A percentile compares a stretch with the other conserved stretches of the same genome.
These are phyloP conservation scores for Mariannaea elegans DNA, from an alignment of 2,329 filamentous ascomycete genomes.

Conservation along the genomic window DNA sequence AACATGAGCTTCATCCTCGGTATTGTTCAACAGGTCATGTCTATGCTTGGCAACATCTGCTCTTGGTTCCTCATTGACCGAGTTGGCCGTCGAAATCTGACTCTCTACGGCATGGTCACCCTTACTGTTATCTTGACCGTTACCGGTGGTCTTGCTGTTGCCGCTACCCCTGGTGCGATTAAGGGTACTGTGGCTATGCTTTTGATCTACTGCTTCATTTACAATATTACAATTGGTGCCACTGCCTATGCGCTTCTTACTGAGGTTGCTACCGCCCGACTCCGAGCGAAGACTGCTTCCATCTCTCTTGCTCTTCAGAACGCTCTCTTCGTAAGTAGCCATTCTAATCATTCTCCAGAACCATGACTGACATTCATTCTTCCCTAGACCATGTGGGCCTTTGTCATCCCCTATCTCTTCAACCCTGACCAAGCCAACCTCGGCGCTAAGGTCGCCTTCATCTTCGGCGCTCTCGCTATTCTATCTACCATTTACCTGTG, in stretches of 20 bases:
- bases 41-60: constrained; percentile 51
- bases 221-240: constrained; percentile 52
- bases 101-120: constrained; percentile 44
- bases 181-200: constrained; percentile 47
- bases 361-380: not conserved
- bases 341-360: not conserved
- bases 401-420: constrained; percentile 27
- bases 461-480: constrained; percentile 25
- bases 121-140: constrained; percentile 49
- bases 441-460: constrained; percentile 26
- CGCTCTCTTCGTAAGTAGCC: constrained; percentile 24
- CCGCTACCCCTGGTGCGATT: constrained; percentile 24
- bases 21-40: constrained; percentile 51
- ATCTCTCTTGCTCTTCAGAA: constrained; percentile 24
- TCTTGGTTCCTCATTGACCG: constrained; percentile 50
- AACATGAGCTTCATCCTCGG: constrained; percentile 48
- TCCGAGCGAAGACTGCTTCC: constrained; percentile 51
- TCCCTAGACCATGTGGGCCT: constrained; percentile 27
- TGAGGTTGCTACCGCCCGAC: constrained; percentile 49
- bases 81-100: constrained; percentile 48
- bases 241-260: constrained; percentile 49
- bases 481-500: constrained; percentile 22
- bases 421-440: constrained; percentile 30
- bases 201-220: constrained; percentile 49
- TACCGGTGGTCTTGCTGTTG: constrained; percentile 47